Percentiles rank a stretch among this genome's conserved stretches.
Conservation (phyloP, 805 yeast genomes). For the Aciculoconidium aculeatum region DNA sequence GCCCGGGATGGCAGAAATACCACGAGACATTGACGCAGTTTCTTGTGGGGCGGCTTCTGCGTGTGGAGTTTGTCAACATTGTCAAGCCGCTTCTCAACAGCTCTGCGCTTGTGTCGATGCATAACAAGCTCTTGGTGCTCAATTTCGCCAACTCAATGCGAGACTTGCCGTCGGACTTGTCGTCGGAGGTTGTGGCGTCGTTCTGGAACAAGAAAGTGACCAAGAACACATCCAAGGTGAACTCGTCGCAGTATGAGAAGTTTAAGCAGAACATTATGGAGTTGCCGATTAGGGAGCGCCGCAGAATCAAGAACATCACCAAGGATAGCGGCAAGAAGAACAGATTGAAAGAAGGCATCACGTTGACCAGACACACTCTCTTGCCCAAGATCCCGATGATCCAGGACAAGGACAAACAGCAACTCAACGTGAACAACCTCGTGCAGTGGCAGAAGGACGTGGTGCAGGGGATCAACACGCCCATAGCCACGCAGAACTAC, state of each 20-base stretch:
- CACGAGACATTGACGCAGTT: constrained; percentile 74
- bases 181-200: constrained; percentile 32
- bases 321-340: constrained; percentile 78
- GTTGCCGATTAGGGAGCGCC: constrained; percentile 76
- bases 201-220: constrained; percentile 48
- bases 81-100: constrained; percentile 52
- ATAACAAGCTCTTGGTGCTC: constrained; percentile 76
- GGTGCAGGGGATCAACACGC: constrained; percentile 75
- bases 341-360: constrained; percentile 61
- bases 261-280: constrained; percentile 84
- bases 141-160: constrained; percentile 79
- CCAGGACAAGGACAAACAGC: constrained; percentile 42
- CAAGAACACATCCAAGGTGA: constrained; percentile 42
- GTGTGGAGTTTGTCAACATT: constrained; percentile 61
- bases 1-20: constrained; percentile 80
- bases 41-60: constrained; percentile 71
- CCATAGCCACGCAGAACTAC: constrained; percentile 68
- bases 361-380: constrained; percentile 65
- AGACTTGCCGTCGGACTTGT: constrained; percentile 60
- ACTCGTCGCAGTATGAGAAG: constrained; percentile 69
- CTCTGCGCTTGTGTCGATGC: constrained; percentile 50
- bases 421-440: constrained; percentile 43
- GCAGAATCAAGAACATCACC: constrained; percentile 76
- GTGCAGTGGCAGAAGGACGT: constrained; percentile 92
- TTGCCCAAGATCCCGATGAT: constrained; percentile 83